A percentile compares a stretch with the other conserved stretches of the same genome.
Conservation (phyloP, 768 basidiomycete species). For the Suillus bovinus region DNA sequence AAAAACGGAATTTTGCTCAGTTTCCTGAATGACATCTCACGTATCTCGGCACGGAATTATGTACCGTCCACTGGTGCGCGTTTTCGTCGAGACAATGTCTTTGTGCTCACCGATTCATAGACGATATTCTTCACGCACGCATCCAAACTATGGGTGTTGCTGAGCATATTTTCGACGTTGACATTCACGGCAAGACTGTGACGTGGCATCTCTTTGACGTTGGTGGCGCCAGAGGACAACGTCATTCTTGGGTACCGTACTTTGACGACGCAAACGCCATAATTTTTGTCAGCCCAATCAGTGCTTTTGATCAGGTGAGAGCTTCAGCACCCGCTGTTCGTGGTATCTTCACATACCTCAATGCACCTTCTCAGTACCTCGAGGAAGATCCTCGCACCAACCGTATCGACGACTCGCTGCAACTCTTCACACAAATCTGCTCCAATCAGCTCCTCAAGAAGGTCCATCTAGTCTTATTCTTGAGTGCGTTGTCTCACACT, state of each 20-base stretch:
- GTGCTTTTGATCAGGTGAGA: slow-evolving; percentile 73
- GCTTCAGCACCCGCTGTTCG: not conserved
- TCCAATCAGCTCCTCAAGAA: slow-evolving; percentile 78
- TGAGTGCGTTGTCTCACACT: slow-evolving; percentile 41
- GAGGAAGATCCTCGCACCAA: slow-evolving; percentile 87
- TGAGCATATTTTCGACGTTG: slow-evolving; percentile 81
- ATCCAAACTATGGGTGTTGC: slow-evolving; percentile 90
- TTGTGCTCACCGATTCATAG: slow-evolving; percentile 38
- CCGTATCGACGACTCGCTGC: slow-evolving; percentile 85
- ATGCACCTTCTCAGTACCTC: slow-evolving; percentile 55
- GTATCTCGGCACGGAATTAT: slow-evolving; percentile 69
- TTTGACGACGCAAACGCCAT: slow-evolving; percentile 74
- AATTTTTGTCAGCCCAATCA: slow-evolving; percentile 78
- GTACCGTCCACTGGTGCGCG: slow-evolving; percentile 69
- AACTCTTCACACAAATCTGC: slow-evolving; percentile 84
- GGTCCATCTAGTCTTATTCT: slow-evolving; percentile 59
- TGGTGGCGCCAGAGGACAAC: slow-evolving; percentile 69
- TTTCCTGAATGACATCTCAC: slow-evolving; percentile 72
- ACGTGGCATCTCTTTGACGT: slow-evolving; percentile 77
- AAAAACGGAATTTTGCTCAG: slow-evolving; percentile 36
- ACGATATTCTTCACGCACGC: slow-evolving; percentile 87
- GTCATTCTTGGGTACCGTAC: slow-evolving; percentile 75
- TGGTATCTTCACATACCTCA: slow-evolving; percentile 5
- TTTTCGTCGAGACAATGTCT: slow-evolving; percentile 27
- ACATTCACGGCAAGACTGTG: slow-evolving; percentile 74